Base-by-base conservation (phyloP, 352 stramenopile genomes). In the Pythium brachiatum region DNA sequence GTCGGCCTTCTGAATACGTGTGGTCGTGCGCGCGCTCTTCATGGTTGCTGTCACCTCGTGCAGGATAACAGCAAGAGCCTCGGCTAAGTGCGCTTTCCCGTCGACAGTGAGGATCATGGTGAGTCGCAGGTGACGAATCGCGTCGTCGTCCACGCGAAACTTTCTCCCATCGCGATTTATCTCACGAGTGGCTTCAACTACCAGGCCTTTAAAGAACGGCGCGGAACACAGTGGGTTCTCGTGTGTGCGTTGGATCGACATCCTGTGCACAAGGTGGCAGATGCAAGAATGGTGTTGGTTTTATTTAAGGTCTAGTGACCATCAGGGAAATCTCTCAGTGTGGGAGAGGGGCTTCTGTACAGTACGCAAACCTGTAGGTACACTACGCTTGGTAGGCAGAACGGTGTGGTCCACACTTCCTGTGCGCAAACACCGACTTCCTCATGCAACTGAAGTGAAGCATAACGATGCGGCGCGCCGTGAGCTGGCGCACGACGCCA, bases 41-140 rank as follows among this genome's bases (percentile, higher is more conserved):
- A 61, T 18, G 39, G 51, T n/a, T 3, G 54, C 5, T 2, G 54
- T 61, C 39, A 61, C 31, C 2, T 4, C 23, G 15, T 3, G 8
- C 9, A 62, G 43, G 0, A 62, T 53, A 7, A 32, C 41, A 9
- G 2, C 27, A 5, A 53, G 16, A n/a, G 55, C 55, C 7, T 53
- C 26, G 1, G 27, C 7, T 9, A 62, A n/a, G n/a, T 18, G 21
- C 8, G 43, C 16, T 29, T 29, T 46, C 2, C 3, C 6, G 7
- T 62, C 41, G 26, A 62, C 31, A 0, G 25, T 53, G 34, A 60
- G 1, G 18, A 46, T 15, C 41, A 46, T 62, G 7, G 39, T 34
- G 16, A 54, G 29, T 2, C 55, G 55, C 41, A 62, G 55, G 25
- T 54, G 53, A 16, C 53, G 53, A 15, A 60, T 52, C 5, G 27